phyloP scores from a whole-genome alignment of 2,329 filamentous ascomycete species.

The Pseudogymnoascus pannorum region DNA sequence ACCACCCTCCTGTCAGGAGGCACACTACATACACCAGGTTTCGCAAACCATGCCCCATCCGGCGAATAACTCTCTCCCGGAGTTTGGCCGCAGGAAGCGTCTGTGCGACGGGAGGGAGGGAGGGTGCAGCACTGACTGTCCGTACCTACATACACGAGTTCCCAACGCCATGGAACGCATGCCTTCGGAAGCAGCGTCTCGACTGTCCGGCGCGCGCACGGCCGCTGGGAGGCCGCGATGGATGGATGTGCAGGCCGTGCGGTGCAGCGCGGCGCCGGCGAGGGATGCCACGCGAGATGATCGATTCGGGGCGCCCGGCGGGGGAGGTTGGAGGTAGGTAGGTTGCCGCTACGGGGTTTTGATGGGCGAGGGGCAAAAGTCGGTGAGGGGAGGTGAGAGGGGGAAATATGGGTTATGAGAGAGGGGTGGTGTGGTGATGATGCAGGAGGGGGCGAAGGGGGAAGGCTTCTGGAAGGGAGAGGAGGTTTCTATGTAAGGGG shows the following conservation, averaged over 20 bases:
- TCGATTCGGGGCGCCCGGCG: not conserved
- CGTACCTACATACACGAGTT: too few species aligned
- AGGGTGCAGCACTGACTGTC: not conserved
- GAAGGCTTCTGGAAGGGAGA: slow-evolving; percentile 1
- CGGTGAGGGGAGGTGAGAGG: not conserved
- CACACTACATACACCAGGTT: not conserved
- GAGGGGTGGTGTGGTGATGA: not conserved
- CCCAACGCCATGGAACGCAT: not conserved
- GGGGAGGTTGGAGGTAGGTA: not conserved
- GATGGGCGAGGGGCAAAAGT: not conserved
- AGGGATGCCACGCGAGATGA: not conserved
- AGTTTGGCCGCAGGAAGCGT: not conserved
- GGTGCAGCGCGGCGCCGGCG: not conserved
- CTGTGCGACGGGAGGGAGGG: not conserved
- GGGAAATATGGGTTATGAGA: not conserved
- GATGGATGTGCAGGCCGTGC: not conserved
- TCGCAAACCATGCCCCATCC: not conserved
- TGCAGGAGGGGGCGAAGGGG: slow-evolving; percentile 1
- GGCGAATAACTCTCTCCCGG: not conserved
- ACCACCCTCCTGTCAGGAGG: not conserved
- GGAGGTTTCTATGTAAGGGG: slow-evolving; percentile 2
- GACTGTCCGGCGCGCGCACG: not conserved
- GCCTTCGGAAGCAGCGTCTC: not conserved
- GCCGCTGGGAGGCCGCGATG: not conserved
- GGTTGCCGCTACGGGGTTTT: not conserved